Percentiles rank a stretch among this genome's conserved stretches.
phyloP scores from a whole-genome alignment of 2,329 filamentous ascomycete species.

The Sporothrix dimorphospora region DNA sequence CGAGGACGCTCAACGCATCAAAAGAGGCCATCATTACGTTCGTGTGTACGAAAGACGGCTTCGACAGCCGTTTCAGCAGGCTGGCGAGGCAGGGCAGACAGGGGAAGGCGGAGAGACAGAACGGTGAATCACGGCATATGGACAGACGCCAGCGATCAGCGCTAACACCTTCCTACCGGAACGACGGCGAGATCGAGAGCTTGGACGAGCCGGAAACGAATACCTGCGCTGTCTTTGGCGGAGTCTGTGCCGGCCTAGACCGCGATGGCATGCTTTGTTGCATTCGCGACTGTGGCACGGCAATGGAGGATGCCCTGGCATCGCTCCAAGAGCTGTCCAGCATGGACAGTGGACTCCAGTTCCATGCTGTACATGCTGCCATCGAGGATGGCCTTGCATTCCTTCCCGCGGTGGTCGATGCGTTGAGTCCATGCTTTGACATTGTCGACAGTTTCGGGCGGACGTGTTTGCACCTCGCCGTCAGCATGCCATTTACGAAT shows the following conservation, averaged over 20 bases:
- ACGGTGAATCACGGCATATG: not conserved
- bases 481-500: constrained; percentile 20
- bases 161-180: not conserved
- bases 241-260: not conserved
- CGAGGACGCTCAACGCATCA: not conserved
- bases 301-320: not conserved
- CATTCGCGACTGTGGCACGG: constrained; percentile 5
- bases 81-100: not conserved
- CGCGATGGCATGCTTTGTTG: not conserved
- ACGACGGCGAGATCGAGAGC: constrained; percentile 5
- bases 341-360: constrained; percentile 9
- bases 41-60: not conserved
- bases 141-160: not conserved
- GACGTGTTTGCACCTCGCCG: constrained; percentile 9
- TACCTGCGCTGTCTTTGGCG: constrained; percentile 2
- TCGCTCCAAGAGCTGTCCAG: constrained; percentile 6
- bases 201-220: not conserved
- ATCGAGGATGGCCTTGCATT: constrained; percentile 18
- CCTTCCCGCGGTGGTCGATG: not conserved
- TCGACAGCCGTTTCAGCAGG: not conserved
- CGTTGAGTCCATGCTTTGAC: not conserved
- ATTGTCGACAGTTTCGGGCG: constrained; percentile 11
- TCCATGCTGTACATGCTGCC: constrained; percentile 20
- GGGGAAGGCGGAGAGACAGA: not conserved
- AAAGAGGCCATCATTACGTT: constrained; percentile 18